phyloP scores from a whole-genome alignment of 495 filamentous ascomycete species.

The Emericellopsis terricola region DNA sequence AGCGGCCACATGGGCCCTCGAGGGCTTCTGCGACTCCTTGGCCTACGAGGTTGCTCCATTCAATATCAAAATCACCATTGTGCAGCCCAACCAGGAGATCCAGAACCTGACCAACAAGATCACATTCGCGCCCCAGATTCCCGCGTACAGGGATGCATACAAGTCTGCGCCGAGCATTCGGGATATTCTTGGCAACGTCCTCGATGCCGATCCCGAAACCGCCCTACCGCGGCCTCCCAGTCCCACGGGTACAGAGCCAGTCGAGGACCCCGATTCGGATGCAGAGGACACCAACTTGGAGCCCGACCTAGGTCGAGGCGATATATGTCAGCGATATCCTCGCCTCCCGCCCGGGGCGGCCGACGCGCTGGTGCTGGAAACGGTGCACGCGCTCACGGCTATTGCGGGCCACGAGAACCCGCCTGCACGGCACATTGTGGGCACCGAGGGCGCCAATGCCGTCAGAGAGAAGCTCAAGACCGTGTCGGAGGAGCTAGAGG shows the following conservation, averaged over 20 bases:
- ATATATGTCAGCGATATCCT: conserved; percentile 55
- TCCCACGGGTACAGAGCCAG: neutral
- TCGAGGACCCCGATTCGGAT: neutral
- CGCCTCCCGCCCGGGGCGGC: conserved; percentile 45
- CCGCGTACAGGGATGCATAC: conserved; percentile 50
- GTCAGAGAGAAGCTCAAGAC: conserved; percentile 96
- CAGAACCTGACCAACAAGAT: conserved; percentile 70
- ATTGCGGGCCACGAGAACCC: conserved; percentile 94
- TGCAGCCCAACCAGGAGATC: conserved; percentile 77
- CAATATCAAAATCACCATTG: conserved; percentile 88
- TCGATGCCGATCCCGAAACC: conserved; percentile 37
- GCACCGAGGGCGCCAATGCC: conserved; percentile 69
- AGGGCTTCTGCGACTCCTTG: conserved; percentile 94
- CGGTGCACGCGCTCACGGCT: conserved; percentile 77
- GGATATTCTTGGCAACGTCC: conserved; percentile 58
- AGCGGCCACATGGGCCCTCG: conserved; percentile 84
- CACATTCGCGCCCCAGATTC: conserved; percentile 57
- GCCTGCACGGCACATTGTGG: conserved; percentile 84
- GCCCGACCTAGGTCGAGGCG: conserved; percentile 11
- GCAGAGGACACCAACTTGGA: conserved; percentile 1
- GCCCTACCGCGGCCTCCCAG: conserved; percentile 14
- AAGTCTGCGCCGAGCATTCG: conserved; percentile 68
- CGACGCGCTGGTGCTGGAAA: conserved; percentile 60
- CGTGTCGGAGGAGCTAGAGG: conserved; percentile 86
- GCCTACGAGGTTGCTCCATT: conserved; percentile 96